Percentiles rank a stretch among this genome's conserved stretches.
Conservation (phyloP, 352 stramenopile species). For the Elongisporangium undulatum region DNA sequence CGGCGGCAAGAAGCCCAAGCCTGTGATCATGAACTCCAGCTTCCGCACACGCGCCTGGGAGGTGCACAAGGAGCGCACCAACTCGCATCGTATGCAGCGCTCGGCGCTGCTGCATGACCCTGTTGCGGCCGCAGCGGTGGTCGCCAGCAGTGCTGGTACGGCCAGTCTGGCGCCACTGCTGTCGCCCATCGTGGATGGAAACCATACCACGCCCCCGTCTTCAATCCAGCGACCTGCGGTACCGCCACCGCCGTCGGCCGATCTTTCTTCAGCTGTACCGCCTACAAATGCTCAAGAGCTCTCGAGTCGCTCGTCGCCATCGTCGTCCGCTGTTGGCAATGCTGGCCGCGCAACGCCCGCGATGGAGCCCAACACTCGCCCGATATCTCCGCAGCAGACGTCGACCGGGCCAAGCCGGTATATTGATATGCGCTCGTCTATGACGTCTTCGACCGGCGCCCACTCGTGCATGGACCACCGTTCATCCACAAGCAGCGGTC, state of each 20-base stretch:
- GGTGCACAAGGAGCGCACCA: slow-evolving; percentile 79
- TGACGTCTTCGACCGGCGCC: neutral
- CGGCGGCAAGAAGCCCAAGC: slow-evolving; percentile 76
- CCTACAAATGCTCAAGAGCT: neutral
- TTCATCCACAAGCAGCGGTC: neutral
- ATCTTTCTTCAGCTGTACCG: neutral
- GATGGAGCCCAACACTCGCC: neutral
- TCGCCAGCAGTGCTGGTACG: neutral
- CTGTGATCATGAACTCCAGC: slow-evolving; percentile 81
- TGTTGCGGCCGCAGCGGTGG: neutral
- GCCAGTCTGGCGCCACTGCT: neutral
- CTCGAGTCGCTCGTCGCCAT: neutral
- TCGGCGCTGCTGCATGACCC: neutral
- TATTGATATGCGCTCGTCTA: neutral
- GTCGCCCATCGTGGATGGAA: neutral
- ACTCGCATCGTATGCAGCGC: slow-evolving; percentile 59
- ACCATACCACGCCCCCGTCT: neutral
- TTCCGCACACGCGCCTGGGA: slow-evolving; percentile 78
- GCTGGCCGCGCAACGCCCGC: neutral
- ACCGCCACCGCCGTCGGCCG: too few relatives aligned
- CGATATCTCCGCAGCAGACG: neutral
- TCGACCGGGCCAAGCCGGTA: neutral
- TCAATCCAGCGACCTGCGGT: neutral
- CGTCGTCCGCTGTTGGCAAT: neutral
- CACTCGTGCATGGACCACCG: neutral